phyloP scores from a whole-genome alignment of 1,284 basidiomycete genomes.

The Schizophyllum amplum region DNA sequence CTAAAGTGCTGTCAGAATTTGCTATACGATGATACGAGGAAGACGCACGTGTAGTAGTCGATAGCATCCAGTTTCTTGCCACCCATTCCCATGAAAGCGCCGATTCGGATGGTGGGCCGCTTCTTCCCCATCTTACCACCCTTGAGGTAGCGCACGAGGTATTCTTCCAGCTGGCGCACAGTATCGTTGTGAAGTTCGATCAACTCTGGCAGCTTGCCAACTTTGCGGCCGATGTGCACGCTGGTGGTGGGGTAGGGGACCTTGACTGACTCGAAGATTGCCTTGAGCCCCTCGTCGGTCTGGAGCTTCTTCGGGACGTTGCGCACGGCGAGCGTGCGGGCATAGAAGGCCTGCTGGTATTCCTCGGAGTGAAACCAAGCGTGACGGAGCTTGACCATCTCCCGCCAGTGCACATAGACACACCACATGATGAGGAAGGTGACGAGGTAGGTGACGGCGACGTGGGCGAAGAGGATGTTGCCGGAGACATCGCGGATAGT shows the following conservation, averaged over 20 bases:
- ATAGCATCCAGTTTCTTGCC: slow-evolving; percentile 68
- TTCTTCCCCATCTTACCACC: slow-evolving; percentile 56
- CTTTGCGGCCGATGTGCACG: slow-evolving; percentile 62
- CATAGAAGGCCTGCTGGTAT: slow-evolving; percentile 69
- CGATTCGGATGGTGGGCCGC: slow-evolving; percentile 60
- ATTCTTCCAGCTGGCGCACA: slow-evolving; percentile 67
- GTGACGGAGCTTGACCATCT: slow-evolving; percentile 61
- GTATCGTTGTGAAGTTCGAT: slow-evolving; percentile 73
- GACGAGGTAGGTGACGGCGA: slow-evolving; percentile 69
- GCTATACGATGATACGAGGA: slow-evolving; percentile 5
- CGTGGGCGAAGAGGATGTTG: slow-evolving; percentile 64
- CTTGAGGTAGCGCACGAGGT: slow-evolving; percentile 72
- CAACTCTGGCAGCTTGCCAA: slow-evolving; percentile 59
- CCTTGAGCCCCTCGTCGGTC: slow-evolving; percentile 68
- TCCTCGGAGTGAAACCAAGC: slow-evolving; percentile 74
- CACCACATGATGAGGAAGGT: slow-evolving; percentile 57
- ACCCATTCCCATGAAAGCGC: slow-evolving; percentile 62
- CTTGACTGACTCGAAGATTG: slow-evolving; percentile 59
- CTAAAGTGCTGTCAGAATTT: slow-evolving; percentile 25
- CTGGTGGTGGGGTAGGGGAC: slow-evolving; percentile 71
- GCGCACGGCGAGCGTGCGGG: slow-evolving; percentile 70
- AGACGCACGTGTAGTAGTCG: slow-evolving; percentile 65
- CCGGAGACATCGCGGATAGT: slow-evolving; percentile 73
- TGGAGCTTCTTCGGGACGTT: slow-evolving; percentile 70
- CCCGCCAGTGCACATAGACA: slow-evolving; percentile 67